These are phyloP conservation scores for Alternaria angustiovoidea DNA, from an alignment of 2,329 filamentous ascomycete species.

Conservation along the genomic window DNA sequence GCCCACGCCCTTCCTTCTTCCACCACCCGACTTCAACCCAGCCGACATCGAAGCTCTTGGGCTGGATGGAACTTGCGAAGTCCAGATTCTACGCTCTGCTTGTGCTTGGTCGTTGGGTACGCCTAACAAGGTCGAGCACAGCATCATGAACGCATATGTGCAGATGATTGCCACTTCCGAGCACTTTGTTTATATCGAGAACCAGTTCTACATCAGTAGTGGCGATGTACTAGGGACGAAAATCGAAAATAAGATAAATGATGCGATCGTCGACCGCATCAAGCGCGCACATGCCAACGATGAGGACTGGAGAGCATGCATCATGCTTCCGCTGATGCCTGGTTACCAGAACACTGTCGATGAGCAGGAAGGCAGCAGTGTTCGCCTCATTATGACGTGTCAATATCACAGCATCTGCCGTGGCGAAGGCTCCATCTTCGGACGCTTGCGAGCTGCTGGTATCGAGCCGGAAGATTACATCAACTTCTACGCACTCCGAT, in stretches of 20 bases:
- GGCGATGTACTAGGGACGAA: conserved; percentile 86
- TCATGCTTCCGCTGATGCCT: conserved; percentile 95
- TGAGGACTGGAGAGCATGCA: conserved; percentile 88
- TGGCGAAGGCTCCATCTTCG: conserved; percentile 91
- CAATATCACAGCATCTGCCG: conserved; percentile 96
- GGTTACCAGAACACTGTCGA: conserved; percentile 98
- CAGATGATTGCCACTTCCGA: conserved; percentile 95
- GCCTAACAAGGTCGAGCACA: conserved; percentile 82
- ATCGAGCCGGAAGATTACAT: conserved; percentile 97
- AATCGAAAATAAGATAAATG: conserved; percentile 92
- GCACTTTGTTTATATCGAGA: conserved; percentile 98
- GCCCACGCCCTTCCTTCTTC: conserved; percentile 90
- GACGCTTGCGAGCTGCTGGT: conserved; percentile 76
- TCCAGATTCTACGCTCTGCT: conserved; percentile 92
- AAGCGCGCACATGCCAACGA: conserved; percentile 82
- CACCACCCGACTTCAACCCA: conserved; percentile 88
- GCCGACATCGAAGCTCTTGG: conserved; percentile 88
- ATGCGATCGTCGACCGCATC: conserved; percentile 91
- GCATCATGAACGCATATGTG: conserved; percentile 94
- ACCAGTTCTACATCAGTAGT: conserved; percentile 97
- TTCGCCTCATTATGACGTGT: conserved; percentile 94
- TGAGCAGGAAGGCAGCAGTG: conserved; percentile 90
- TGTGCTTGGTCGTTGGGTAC: conserved; percentile 92
- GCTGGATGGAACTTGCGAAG: conserved; percentile 91
- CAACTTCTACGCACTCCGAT: conserved; percentile 88